Conservation (phyloP, 176 grass and related monocot genomes). For the Cenchrus americanus region DNA sequence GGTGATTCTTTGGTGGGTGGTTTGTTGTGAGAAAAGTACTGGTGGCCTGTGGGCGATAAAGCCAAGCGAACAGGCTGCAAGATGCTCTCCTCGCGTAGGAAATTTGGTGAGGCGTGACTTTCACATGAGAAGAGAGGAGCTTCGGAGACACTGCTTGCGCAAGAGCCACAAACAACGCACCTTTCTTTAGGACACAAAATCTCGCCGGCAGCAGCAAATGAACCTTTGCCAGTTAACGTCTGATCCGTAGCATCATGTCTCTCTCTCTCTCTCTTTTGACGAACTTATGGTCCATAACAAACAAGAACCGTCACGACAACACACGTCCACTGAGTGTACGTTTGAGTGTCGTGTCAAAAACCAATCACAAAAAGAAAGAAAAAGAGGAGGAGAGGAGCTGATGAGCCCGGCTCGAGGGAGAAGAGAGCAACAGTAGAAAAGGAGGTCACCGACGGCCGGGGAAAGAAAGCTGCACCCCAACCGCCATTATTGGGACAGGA, state of each 20-base stretch:
- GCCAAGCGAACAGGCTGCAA: too few species aligned
- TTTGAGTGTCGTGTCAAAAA: background rate
- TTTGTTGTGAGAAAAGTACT: too few species aligned
- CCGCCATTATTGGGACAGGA: slow-evolving; percentile 54
- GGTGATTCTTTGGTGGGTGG: too few species aligned
- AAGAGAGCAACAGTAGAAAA: background rate
- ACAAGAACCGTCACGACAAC: background rate
- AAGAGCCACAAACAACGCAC: background rate
- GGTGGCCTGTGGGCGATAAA: too few species aligned
- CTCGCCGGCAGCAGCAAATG: background rate
- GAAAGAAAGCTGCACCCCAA: slow-evolving; percentile 54
- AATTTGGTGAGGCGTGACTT: background rate
- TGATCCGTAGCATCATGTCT: slow-evolving; percentile 1
- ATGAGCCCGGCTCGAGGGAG: too few species aligned
- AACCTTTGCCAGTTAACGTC: background rate
- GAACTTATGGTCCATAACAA: background rate
- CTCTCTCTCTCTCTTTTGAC: background rate
- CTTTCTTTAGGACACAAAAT: background rate
- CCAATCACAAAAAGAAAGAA: background rate
- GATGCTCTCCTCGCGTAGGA: background rate
- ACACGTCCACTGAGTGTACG: too few species aligned
- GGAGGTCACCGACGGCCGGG: slow-evolving; percentile 51
- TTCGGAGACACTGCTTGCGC: background rate
- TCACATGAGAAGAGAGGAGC: background rate
- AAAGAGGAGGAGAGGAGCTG: too few species aligned